These are phyloP conservation scores for Babesia divergens DNA, from an alignment of 169 alveolate species.

Conservation along the genomic window DNA sequence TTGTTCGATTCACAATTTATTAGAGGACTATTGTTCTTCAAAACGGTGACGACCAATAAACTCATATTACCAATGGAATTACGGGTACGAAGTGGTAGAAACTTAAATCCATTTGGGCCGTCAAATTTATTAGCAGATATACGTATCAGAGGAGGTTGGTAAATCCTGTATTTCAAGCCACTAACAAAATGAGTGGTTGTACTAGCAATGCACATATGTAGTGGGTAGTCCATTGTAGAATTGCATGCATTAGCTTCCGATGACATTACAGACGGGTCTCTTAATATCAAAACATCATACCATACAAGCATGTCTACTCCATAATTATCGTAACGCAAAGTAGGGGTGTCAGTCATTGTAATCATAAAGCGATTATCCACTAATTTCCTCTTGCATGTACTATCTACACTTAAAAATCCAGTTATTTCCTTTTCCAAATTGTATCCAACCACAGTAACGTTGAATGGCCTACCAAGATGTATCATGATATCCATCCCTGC, in stretches of 20 bases:
- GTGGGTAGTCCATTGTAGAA: too few species aligned
- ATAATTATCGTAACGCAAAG: neutral
- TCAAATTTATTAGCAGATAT: neutral
- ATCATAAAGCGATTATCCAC: neutral
- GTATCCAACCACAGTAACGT: neutral
- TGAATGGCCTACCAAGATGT: slow-evolving; percentile 38
- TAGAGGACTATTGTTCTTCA: neutral
- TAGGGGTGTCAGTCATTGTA: neutral
- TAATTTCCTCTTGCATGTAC: neutral
- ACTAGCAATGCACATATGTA: too few species aligned
- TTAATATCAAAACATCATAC: slow-evolving; percentile 14
- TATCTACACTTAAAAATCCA: slow-evolving; percentile 24
- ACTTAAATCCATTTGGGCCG: neutral
- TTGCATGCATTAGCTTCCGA: too few species aligned
- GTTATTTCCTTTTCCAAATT: neutral
- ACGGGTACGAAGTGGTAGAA: neutral
- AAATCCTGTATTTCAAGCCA: neutral
- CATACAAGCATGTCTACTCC: slow-evolving; percentile 2
- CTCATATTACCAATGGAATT: too few species aligned
- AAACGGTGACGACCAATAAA: neutral
- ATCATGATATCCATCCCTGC: neutral
- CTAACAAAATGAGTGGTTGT: too few species aligned
- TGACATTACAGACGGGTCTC: too few species aligned
- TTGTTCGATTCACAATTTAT: slow-evolving; percentile 5
- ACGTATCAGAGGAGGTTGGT: slow-evolving; percentile 5